A percentile compares a stretch with the other conserved stretches of the same genome.
Evolutionary conservation across 192 early-diverging fungal genomes (phyloP).

Genomic region (Entomortierella beljakovae): DNA sequence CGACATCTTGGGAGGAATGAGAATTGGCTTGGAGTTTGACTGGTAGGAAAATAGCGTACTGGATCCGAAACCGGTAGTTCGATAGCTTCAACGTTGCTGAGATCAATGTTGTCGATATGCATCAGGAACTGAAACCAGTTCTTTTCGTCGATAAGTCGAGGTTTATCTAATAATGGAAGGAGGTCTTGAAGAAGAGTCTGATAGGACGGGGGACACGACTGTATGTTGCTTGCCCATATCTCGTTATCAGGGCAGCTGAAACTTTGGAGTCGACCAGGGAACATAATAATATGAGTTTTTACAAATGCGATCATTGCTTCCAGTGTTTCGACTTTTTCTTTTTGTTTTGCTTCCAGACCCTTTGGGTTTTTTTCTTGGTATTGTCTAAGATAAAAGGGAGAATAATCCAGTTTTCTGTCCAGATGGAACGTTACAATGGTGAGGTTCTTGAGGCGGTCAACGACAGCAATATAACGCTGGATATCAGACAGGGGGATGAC

Average conservation of each 20-base stretch:
- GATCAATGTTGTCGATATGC: background rate
- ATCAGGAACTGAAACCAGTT: conserved; percentile 21
- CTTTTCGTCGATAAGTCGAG: background rate
- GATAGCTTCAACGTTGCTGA: conserved; percentile 2
- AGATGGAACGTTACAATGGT: conserved; percentile 9
- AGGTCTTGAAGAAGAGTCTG: background rate
- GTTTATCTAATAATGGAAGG: conserved; percentile 8
- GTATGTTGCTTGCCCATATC: background rate
- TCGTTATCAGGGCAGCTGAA: conserved; percentile 17
- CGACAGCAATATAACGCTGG: background rate
- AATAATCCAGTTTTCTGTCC: conserved; percentile 20
- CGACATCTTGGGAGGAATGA: conserved; percentile 12
- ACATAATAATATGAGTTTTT: background rate
- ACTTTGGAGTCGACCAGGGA: background rate
- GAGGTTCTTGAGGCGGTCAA: conserved; percentile 11
- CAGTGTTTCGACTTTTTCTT: background rate
- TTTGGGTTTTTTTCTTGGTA: background rate
- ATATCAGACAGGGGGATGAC: conserved; percentile 25
- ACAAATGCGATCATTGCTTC: conserved; percentile 27
- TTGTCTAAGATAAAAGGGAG: background rate
- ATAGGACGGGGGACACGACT: background rate
- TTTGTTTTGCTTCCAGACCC: background rate
- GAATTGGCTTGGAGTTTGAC: background rate
- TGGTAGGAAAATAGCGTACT: background rate
- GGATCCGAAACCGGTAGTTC: background rate